Conservation (phyloP, 1,284 basidiomycete genomes). For the Thecaphora frezii region DNA sequence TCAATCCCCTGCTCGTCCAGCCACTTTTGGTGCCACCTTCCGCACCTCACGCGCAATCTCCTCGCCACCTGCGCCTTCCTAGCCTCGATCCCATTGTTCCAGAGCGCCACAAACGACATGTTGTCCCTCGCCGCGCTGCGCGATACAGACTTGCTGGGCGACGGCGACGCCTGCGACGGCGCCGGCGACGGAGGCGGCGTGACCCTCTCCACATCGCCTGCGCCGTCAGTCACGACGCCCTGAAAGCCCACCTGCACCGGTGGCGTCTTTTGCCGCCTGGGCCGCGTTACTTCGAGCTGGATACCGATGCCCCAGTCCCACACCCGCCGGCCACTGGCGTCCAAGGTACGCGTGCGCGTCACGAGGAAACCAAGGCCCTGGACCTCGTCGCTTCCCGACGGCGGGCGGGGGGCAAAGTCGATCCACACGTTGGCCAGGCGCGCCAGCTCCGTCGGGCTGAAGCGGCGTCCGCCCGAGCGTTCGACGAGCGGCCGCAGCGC, state of each 20-base stretch:
- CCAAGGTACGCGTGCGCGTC: conserved; percentile 27
- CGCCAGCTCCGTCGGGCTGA: conserved; percentile 35
- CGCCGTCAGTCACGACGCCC: conserved; percentile 9
- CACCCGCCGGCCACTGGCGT: conserved; percentile 26
- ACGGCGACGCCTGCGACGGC: neutral
- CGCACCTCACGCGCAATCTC: conserved; percentile 34
- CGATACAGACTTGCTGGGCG: neutral
- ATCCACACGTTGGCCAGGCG: conserved; percentile 47
- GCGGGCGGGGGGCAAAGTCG: conserved; percentile 11
- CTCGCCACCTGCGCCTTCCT: conserved; percentile 42
- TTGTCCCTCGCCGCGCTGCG: conserved; percentile 14
- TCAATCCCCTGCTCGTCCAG: conserved; percentile 20
- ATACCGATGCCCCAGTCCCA: conserved; percentile 49
- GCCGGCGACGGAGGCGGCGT: neutral
- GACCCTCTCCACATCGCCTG: neutral
- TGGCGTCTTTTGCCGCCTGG: conserved; percentile 13
- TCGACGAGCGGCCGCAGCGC: conserved; percentile 50
- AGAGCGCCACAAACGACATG: conserved; percentile 51
- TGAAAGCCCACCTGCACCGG: conserved; percentile 35
- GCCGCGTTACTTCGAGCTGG: conserved; percentile 35
- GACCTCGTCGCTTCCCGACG: conserved; percentile 12
- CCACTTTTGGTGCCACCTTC: conserved; percentile 37
- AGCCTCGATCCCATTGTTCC: conserved; percentile 53
- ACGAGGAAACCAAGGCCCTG: conserved; percentile 46
- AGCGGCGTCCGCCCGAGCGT: conserved; percentile 35